phyloP scores from a whole-genome alignment of 768 basidiomycete species.

The Pleurotus salmoneostramineus region DNA sequence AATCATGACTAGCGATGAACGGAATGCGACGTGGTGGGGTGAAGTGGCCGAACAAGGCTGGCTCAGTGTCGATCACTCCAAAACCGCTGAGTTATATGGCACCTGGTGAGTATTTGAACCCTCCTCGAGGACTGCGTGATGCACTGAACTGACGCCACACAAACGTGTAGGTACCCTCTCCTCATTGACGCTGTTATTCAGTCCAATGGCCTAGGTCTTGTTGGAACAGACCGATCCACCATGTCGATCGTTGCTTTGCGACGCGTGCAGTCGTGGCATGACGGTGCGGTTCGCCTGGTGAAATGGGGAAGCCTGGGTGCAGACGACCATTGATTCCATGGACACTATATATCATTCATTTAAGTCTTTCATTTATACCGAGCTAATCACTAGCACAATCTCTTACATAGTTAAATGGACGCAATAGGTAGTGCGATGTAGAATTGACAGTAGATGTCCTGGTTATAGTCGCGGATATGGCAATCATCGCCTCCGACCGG shows the following conservation, averaged over 20 bases:
- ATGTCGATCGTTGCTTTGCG: slow-evolving; percentile 65
- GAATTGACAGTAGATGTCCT: not conserved
- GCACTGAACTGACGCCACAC: not conserved
- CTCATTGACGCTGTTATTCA: slow-evolving; percentile 73
- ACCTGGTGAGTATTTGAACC: slow-evolving; percentile 35
- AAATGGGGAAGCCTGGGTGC: slow-evolving; percentile 57
- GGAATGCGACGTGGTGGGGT: slow-evolving; percentile 54
- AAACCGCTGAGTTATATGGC: slow-evolving; percentile 42
- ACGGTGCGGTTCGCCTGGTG: slow-evolving; percentile 46
- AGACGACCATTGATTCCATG: slow-evolving; percentile 44
- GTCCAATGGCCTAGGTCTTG: slow-evolving; percentile 60
- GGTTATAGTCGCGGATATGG: not conserved
- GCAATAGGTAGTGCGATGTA: slow-evolving; percentile 3
- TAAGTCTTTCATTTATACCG: not conserved
- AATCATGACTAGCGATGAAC: slow-evolving; percentile 64
- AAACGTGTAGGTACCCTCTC: slow-evolving; percentile 56
- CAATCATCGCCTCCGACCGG: too few relatives aligned
- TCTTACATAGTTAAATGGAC: slow-evolving; percentile 1
- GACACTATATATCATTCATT: not conserved
- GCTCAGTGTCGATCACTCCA: slow-evolving; percentile 45
- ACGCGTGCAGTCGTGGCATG: slow-evolving; percentile 65
- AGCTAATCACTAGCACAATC: too few relatives aligned
- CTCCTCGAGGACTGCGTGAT: not conserved
- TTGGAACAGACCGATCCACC: slow-evolving; percentile 70
- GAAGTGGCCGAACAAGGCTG: slow-evolving; percentile 47